phyloP scores from a whole-genome alignment of 1,284 basidiomycete species.

The Tremellales sp. region DNA sequence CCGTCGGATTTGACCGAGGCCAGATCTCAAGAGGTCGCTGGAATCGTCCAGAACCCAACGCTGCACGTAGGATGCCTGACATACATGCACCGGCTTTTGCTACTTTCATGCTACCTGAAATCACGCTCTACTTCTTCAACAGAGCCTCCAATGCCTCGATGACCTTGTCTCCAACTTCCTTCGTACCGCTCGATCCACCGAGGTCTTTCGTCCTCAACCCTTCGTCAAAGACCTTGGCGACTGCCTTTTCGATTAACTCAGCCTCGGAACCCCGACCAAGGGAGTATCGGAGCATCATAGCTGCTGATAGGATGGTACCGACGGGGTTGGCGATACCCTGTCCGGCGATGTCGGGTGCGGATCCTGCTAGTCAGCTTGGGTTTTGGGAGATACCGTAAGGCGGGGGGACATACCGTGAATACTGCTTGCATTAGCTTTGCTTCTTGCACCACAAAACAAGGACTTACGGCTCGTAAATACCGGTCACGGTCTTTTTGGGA shows the following conservation, averaged over 20 bases:
- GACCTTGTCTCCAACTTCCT: slow-evolving; percentile 78
- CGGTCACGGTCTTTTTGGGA: slow-evolving; percentile 64
- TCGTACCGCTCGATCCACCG: slow-evolving; percentile 70
- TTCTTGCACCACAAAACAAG: background rate
- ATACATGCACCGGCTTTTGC: too few species aligned
- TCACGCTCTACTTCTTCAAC: slow-evolving; percentile 37
- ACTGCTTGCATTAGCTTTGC: background rate
- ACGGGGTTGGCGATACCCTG: slow-evolving; percentile 94
- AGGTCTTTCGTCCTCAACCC: slow-evolving; percentile 84
- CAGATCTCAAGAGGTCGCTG: too few species aligned
- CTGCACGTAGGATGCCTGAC: too few species aligned
- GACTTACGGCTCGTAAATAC: slow-evolving; percentile 81
- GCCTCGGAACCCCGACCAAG: slow-evolving; percentile 81
- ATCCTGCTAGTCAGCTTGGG: slow-evolving; percentile 43
- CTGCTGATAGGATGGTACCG: slow-evolving; percentile 93
- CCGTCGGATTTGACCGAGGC: too few species aligned
- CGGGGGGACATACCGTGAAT: background rate
- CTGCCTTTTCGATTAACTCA: slow-evolving; percentile 78
- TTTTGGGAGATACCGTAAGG: too few species aligned
- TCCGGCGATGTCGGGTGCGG: slow-evolving; percentile 94
- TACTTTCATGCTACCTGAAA: too few species aligned
- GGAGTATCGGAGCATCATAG: slow-evolving; percentile 92
- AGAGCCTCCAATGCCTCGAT: slow-evolving; percentile 68
- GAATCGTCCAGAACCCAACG: too few species aligned
- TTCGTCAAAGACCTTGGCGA: slow-evolving; percentile 80